Evolutionary conservation across 2,329 filamentous ascomycete species (phyloP), one percentile per base, ranked within the genome.

Genomic region (Scleromitrula shiraiana): DNA sequence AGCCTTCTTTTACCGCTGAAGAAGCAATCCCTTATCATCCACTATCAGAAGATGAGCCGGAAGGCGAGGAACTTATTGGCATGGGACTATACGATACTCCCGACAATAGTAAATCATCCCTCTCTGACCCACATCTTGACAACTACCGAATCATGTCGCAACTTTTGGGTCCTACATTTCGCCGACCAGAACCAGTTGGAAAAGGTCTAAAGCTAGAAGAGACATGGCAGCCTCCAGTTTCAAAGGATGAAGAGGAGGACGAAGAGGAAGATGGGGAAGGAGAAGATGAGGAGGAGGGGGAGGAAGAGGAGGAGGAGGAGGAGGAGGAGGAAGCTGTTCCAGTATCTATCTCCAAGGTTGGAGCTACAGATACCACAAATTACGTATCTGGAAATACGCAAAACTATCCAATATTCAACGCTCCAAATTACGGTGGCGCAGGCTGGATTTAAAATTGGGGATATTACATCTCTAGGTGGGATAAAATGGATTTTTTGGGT

Each of bases 201-300:
- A 87, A 88, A 64, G 85, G 86, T 0, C 69, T 91, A 56, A 91
- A 89, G 63, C 70, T 93, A 3, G 86, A 91, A 65, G 85, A 90
- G 63, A 85, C 85, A 0, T 91, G 76, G 85, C 83, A 79, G 64
- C 85, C 75, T 15, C 83, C 82, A 1, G 73, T 72, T 8, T 67
- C 70, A 2, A 69, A 75, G 22, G 76, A 82, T 17, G 78, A 78
- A 2, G 79, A 77, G 14, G 73, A 74, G 0, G 71, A 71, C 0
- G 72, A 75, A 0, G 69, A 74, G 0, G 70, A 72, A 2, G 62
- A 59, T 24, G 58, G 51, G 1, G 61, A 61, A 42, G 61, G 43
- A 15, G 58, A 59, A 7, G 57, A 59, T 14, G 58, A 62, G 2
- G 58, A 59, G 8, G 54, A 58, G 19, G 51, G 50, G n/a, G 24